phyloP scores from a whole-genome alignment of 2,329 filamentous ascomycete species.

The Leptographium lundbergii region DNA sequence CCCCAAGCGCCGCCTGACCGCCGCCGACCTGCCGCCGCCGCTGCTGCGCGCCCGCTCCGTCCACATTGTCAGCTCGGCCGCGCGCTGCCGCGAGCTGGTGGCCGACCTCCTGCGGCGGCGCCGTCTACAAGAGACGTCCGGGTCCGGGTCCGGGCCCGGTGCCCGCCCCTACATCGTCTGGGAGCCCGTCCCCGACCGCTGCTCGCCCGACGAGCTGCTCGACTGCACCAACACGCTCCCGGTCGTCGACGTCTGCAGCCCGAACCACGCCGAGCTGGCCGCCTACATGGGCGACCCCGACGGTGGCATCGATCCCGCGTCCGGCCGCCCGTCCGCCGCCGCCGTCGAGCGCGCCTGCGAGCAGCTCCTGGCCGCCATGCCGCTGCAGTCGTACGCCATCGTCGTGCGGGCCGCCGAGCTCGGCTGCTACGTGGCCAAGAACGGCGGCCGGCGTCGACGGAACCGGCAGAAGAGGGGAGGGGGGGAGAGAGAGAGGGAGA shows the following conservation, averaged over 20 bases:
- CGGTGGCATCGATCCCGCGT: constrained; percentile 37
- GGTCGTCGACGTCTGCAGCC: constrained; percentile 52
- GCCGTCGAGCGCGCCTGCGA: constrained; percentile 48
- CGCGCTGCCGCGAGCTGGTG: constrained; percentile 64
- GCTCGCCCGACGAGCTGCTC: constrained; percentile 54
- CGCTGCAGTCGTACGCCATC: constrained; percentile 50
- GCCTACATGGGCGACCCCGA: constrained; percentile 61
- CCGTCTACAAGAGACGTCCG: not conserved
- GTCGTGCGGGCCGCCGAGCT: constrained; percentile 60
- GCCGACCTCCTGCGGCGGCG: constrained; percentile 51
- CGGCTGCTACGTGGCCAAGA: constrained; percentile 54
- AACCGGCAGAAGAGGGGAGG: constrained; percentile 14
- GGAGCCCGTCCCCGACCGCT: constrained; percentile 90
- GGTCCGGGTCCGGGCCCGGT: too few species aligned
- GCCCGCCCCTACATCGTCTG: constrained; percentile 67
- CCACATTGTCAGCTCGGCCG: constrained; percentile 75
- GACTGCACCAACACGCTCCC: constrained; percentile 52
- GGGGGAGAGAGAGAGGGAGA: not conserved
- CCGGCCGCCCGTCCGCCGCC: constrained; percentile 37
- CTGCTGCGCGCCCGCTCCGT: constrained; percentile 66
- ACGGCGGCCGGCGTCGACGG: constrained; percentile 31
- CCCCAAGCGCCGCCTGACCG: constrained; percentile 70
- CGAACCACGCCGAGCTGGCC: constrained; percentile 83
- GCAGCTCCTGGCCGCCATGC: constrained; percentile 50
- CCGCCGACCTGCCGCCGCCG: constrained; percentile 51